A percentile compares a stretch with the other conserved stretches of the same genome.
phyloP scores from a whole-genome alignment of 2,329 filamentous ascomycete species.

The Scortechinia acanthostroma region DNA sequence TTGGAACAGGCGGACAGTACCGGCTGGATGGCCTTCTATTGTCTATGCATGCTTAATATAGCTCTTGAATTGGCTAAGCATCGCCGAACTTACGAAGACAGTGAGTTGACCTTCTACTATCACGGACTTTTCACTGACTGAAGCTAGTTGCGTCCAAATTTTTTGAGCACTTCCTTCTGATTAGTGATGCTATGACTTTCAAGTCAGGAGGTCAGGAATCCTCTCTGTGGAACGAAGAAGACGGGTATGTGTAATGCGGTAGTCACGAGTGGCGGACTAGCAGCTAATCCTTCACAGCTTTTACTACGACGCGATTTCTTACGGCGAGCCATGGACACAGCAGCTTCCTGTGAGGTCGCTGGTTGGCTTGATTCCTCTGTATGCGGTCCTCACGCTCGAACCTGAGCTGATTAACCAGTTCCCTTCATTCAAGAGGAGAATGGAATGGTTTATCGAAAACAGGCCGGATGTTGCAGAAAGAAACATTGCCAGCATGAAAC shows the following conservation, averaged over 20 bases:
- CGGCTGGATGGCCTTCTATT: conserved; percentile 99
- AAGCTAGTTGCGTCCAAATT: conserved; percentile 98
- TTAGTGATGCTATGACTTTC: conserved; percentile 94
- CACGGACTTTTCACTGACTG: too few species aligned
- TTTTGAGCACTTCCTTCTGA: conserved; percentile 97
- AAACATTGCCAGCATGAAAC: conserved; percentile 88
- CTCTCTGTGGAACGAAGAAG: conserved; percentile 91
- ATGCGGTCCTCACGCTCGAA: conserved; percentile 84
- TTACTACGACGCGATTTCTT: conserved; percentile 97
- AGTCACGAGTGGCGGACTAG: too few species aligned
- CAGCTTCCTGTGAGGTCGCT: conserved; percentile 87
- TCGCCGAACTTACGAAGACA: conserved; percentile 88
- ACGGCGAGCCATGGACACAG: conserved; percentile 86
- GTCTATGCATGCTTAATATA: conserved; percentile 93
- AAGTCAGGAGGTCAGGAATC: conserved; percentile 65
- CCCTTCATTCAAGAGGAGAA: conserved; percentile 82
- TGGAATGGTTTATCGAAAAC: conserved; percentile 92
- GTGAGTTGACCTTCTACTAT: too few species aligned
- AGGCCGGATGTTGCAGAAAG: conserved; percentile 79
- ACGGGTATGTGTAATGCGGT: too few species aligned
- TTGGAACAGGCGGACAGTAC: conserved; percentile 96
- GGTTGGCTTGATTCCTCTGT: conserved; percentile 87
- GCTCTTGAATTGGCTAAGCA: conserved; percentile 91
- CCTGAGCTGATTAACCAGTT: conserved; percentile 88
- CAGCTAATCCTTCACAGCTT: too few species aligned